Evolutionary conservation across 306 rosid species (phyloP).

Genomic region (Cucurbita argyrosperma): DNA sequence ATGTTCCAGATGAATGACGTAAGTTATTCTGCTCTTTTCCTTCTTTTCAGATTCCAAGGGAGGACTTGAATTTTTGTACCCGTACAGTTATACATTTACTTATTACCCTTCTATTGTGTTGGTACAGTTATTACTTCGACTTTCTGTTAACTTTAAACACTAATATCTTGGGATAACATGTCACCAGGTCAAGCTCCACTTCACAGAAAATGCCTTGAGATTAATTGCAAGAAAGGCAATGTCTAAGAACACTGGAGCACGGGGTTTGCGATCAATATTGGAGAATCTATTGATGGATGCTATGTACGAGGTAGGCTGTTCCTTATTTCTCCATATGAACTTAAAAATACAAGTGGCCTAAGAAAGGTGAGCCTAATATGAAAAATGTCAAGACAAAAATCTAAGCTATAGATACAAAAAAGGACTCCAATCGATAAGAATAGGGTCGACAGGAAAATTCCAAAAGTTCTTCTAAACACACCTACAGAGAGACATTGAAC

Average conservation of each 20-base stretch:
- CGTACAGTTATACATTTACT: not conserved
- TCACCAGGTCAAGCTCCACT: slow-evolving; percentile 73
- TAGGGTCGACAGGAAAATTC: not conserved
- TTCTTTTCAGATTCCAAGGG: not conserved
- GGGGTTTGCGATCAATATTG: slow-evolving; percentile 69
- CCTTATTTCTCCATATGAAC: not conserved
- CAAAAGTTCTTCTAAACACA: not conserved
- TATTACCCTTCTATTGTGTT: not conserved
- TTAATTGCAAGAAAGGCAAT: slow-evolving; percentile 70
- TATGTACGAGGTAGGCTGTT: slow-evolving; percentile 72
- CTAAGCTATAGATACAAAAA: not conserved
- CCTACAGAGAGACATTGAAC: not conserved
- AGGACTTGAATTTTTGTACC: not conserved
- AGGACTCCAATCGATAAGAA: not conserved
- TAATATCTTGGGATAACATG: not conserved
- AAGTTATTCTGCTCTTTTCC: slow-evolving; percentile 15
- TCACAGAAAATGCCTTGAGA: slow-evolving; percentile 46
- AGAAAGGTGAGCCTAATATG: not conserved
- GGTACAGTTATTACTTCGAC: not conserved
- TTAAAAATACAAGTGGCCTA: not conserved
- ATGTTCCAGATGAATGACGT: slow-evolving; percentile 91
- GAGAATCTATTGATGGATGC: slow-evolving; percentile 84
- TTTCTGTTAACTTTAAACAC: not conserved
- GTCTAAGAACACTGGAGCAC: slow-evolving; percentile 80
- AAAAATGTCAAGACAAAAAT: not conserved